Conservation (phyloP, 768 basidiomycete genomes). For the Lactarius hatsudake region DNA sequence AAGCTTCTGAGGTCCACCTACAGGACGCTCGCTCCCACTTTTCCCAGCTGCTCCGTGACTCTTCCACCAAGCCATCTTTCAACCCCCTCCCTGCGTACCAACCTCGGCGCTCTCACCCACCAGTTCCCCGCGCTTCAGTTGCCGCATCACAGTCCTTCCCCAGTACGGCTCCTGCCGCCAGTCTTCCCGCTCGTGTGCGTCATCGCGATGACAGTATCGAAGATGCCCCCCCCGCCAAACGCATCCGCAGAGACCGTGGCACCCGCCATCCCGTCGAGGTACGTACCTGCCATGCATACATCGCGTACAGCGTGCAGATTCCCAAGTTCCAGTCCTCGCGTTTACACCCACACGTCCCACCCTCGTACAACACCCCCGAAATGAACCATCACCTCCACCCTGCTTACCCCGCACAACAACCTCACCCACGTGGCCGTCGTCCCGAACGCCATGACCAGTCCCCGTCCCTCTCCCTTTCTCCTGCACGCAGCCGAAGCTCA, state of each 20-base stretch:
- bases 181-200: constrained; percentile 39
- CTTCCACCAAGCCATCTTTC: constrained; percentile 21
- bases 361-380: constrained; percentile 26
- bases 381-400: constrained; percentile 31
- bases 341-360: constrained; percentile 29
- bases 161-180: constrained; percentile 39
- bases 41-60: constrained; percentile 25
- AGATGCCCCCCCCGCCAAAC: constrained; percentile 49
- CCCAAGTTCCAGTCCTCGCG: constrained; percentile 26
- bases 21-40: constrained; percentile 26
- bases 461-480: constrained; percentile 36
- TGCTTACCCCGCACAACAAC: constrained; percentile 28
- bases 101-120: constrained; percentile 15
- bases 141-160: constrained; percentile 31
- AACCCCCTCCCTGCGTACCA: constrained; percentile 20
- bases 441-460: constrained; percentile 24
- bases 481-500: constrained; percentile 36
- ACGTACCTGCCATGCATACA: constrained; percentile 22
- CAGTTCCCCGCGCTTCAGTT: constrained; percentile 8
- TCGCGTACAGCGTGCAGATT: constrained; percentile 4
- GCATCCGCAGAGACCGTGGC: constrained; percentile 40
- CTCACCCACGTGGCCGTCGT: constrained; percentile 30
- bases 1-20: constrained; percentile 20
- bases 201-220: constrained; percentile 47
- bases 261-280: constrained; percentile 35